Evolutionary conservation across 225 moss, liverwort and hornwort genomes (phyloP).

Genomic region (Asterella californica): DNA sequence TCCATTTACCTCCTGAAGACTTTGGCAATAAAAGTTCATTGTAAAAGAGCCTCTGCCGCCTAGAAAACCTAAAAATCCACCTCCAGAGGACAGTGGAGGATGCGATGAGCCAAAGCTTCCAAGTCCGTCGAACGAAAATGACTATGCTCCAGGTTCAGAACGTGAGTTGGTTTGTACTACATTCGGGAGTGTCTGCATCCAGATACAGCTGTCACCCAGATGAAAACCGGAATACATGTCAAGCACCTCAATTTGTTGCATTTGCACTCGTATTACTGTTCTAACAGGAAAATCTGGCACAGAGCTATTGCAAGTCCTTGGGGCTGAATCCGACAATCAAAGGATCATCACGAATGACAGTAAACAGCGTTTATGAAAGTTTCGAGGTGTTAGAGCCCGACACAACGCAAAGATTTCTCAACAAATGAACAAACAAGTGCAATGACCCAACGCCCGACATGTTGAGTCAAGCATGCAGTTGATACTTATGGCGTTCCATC

Average conservation of each 20-base stretch:
- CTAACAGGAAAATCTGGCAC: background rate
- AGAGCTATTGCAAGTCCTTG: background rate
- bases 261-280: background rate
- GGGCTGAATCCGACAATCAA: background rate
- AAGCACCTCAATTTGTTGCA: conserved; percentile 9
- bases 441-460: no score
- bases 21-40: background rate
- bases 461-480: no score
- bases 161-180: conserved; percentile 56
- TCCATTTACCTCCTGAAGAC: conserved; percentile 4
- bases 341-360: background rate
- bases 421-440: no score
- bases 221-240: conserved; percentile 26
- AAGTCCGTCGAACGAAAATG: conserved; percentile 62
- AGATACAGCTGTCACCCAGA: conserved; percentile 58
- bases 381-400: no score
- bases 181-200: conserved; percentile 70
- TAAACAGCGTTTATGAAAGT: no score
- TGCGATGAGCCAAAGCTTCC: conserved; percentile 50
- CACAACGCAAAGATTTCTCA: no score
- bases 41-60: conserved; percentile 55
- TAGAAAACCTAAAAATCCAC: conserved; percentile 61
- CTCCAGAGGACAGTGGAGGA: conserved; percentile 35
- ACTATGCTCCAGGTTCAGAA: conserved; percentile 50
- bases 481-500: no score